Evolutionary conservation across 2,329 filamentous ascomycete genomes (phyloP).

Genomic region (Pseudogymnoascus sp.): DNA sequence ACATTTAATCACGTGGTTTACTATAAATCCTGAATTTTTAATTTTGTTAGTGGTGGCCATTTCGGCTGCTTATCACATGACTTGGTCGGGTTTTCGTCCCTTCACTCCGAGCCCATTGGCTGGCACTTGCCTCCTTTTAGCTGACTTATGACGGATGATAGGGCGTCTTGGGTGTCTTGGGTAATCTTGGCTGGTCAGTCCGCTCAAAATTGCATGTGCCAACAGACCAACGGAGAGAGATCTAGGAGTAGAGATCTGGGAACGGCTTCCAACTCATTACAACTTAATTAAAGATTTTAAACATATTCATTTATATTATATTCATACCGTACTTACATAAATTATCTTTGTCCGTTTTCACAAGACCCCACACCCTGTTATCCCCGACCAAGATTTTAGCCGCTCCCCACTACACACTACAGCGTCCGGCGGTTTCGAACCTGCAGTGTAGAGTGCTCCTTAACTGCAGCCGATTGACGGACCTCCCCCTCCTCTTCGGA

Average conservation of each 20-base stretch:
- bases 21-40: background rate
- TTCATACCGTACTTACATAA: background rate
- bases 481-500: background rate
- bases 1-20: background rate
- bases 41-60: background rate
- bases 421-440: background rate
- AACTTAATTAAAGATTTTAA: background rate
- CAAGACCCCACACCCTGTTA: background rate
- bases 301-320: slow-evolving; percentile 1
- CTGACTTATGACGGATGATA: background rate
- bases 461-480: slow-evolving; percentile 3
- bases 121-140: background rate
- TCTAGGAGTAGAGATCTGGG: background rate
- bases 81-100: background rate
- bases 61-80: background rate
- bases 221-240: background rate
- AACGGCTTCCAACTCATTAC: background rate
- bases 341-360: background rate
- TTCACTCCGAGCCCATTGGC: background rate
- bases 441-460: background rate
- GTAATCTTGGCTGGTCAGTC: background rate
- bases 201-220: background rate
- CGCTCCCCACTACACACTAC: slow-evolving; percentile 2
- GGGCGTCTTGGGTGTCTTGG: background rate
- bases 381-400: background rate